Evolutionary conservation across 2,329 filamentous ascomycete species (phyloP), one percentile per base, ranked within the genome.

Genomic region (Venturia carpophila): DNA sequence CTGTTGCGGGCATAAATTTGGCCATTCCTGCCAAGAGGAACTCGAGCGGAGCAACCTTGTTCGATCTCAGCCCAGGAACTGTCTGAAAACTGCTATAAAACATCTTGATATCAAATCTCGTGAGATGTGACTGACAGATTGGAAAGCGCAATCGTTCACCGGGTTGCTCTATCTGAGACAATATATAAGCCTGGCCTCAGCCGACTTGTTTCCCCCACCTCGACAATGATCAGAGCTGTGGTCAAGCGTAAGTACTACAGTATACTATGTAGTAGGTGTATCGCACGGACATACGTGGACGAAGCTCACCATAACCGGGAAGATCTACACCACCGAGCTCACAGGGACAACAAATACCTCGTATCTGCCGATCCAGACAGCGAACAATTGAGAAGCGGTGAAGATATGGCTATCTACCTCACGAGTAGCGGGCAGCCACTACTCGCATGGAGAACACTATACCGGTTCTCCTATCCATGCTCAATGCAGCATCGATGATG

Each of bases 101-200:
- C 24, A 55, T 24, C 3, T 55, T 17, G 24, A 30, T 55, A 52
- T 34, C 24, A 34, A 34, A 30, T 55, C 15, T 55, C 3, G 6
- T 55, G 49, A 34, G 24, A 34, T 34, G 15, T 15, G 7, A 24
- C 27, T 17, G 49, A 34, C 15, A 55, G 24, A 17, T 17, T 34
- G 52, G 30, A 30, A 37, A 27, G 49, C 52, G 52, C 52, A 56
- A 37, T 56, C 52, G 17, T 56, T 37, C 52, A 56, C 15, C 15
- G 52, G 19, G 30, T 24, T 7, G n/a, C n/a, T 56, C 15, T 37
- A 56, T 56, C 52, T 37, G 52, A 56, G 52, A 56, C 52, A 56
- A 3, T 15, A 2, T 41, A 10, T 41, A 41, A 10, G 10, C 4
- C 10, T 11, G 10, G 39, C 9, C 39, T 11, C 10, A 41, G 39